Evolutionary conservation across 257 asterid genomes (phyloP), one percentile per base, ranked within the genome.

Genomic region (Petunia axillaris): DNA sequence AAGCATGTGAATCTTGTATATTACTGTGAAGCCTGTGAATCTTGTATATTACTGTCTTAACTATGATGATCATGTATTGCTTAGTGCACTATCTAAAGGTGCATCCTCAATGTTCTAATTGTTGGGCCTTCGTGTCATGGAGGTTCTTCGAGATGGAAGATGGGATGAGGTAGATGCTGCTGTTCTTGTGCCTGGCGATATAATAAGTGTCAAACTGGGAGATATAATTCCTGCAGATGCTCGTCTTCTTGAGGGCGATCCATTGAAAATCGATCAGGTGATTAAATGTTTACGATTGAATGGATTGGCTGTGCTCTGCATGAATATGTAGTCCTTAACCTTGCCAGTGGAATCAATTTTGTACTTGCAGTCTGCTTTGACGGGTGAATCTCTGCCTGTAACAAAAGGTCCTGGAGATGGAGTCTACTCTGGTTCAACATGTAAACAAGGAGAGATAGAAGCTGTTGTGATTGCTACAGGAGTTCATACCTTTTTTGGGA

Each of bases 381-480:
- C 97, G 2, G 99, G 99, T 2, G 98, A 93, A 88, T 95, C 99
- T 77, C 98, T 95, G 79, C 99, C 99, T 1, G 98, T 92, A 59
- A 93, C 98, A 2, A 95, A 95, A 82, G 97, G 98, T 43, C 96
- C 97, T 6, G 99, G 99, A 2, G 99, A 95, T 63, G 99, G 98
- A 9, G 90, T 95, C 39, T 95, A 95, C 87, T 95, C 99, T 38
- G 99, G 99, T 83, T 95, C 99, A 15, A 95, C 99, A 2, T 95
- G 99, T 93, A 95, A 95, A 85, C 99, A 95, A 81, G 98, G 99
- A 79, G 99, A 95, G 80, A 73, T 95, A 7, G 99, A 95, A 84
- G 99, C 98, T 70, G 54, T 95, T 62, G 99, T 93, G 58, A 93
- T 95, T 65, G 99, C 96, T 43, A 95, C 99, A 11, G 99, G 99